Evolutionary conservation across 1,139 yeast species (phyloP), one percentile per base, ranked within the genome.

Genomic region (Yamadazyma epiphylla): DNA sequence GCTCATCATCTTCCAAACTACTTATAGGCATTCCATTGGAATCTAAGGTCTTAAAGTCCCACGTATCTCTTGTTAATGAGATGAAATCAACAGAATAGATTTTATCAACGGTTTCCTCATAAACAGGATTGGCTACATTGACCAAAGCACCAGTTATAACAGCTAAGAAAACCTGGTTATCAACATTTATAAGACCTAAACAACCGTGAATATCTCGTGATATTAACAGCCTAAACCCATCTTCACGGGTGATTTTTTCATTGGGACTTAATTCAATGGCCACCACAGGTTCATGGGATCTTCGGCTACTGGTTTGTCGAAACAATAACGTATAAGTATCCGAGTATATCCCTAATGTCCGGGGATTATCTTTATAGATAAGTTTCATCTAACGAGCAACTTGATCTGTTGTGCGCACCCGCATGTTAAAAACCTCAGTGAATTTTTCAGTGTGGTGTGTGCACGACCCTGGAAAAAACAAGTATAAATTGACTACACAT

Each of bases 81-180:
- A 83, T 73, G 52, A 91, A 91, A 44, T 89, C 96, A 21, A 89
- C 96, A 8, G 80, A 79, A 50, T 71, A 75, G 26, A 91, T 91
- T 45, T 80, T 77, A 51, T 85, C 80, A 15, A 91, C 85, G 3
- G 87, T 70, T 51, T 91, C 95, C 24, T 77, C 76, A 0, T 80
- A 79, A 8, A 86, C 68, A 0, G 97, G 97, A 22, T 71, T 64
- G 1, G 98, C 98, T n/a, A 85, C 95, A 38, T 78, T 73, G 1
- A 77, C 60, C 24, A 77, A 68, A 0, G 73, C 68, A 2, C 88
- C 83, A 0, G 95, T 82, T 32, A 94, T 86, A 0, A 87, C 77
- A 27, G 95, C 85, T 16, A 91, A 60, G 48, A 79, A 91, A 2
- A 80, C 74, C 37, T 84, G 82, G 8, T 65, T 64, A 13, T 74